phyloP scores from a whole-genome alignment of 176 grass and related monocot species.

The Triticum urartu region DNA sequence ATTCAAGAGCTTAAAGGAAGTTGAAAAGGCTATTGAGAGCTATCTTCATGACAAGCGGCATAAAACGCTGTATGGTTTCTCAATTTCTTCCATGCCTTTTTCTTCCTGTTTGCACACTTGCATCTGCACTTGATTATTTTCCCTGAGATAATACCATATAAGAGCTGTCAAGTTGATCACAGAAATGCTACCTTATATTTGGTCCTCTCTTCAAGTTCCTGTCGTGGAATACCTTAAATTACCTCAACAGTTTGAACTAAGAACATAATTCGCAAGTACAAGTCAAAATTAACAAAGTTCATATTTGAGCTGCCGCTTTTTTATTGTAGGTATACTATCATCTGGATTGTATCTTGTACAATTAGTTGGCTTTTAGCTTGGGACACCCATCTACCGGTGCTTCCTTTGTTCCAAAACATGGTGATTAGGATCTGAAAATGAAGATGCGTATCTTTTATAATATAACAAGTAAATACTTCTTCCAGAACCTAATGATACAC shows the following conservation, averaged over 20 bases:
- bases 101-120: background rate
- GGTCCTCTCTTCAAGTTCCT: background rate
- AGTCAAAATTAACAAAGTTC: background rate
- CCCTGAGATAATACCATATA: background rate
- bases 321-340: background rate
- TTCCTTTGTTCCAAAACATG: background rate
- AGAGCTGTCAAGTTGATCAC: background rate
- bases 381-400: background rate
- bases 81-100: background rate
- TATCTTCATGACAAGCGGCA: background rate
- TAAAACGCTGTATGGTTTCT: constrained; percentile 1
- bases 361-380: background rate
- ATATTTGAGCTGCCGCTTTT: background rate
- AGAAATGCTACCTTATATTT: background rate
- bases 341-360: background rate
- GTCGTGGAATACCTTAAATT: background rate
- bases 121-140: background rate
- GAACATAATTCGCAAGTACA: background rate
- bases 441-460: background rate
- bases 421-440: background rate
- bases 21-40: background rate
- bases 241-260: background rate
- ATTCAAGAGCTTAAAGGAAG: background rate
- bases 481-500: background rate
- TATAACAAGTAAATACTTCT: background rate